phyloP scores from a whole-genome alignment of 1,284 basidiomycete genomes.

The Termitomyces sp. region DNA sequence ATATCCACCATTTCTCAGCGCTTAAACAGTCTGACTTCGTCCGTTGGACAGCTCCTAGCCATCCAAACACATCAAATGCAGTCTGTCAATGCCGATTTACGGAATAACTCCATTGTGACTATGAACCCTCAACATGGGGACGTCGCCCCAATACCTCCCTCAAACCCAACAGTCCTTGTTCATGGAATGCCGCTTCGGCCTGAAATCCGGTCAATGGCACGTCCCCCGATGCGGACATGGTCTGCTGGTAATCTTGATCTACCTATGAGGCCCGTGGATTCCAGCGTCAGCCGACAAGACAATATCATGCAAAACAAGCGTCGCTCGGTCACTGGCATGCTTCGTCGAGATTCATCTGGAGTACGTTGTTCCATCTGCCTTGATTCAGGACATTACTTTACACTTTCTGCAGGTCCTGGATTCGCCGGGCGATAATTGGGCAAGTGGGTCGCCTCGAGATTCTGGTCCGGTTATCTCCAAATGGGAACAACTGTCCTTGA shows the following conservation, averaged over 20 bases:
- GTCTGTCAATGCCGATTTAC: slow-evolving; percentile 33
- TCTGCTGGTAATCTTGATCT: slow-evolving; percentile 73
- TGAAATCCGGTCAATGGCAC: slow-evolving; percentile 52
- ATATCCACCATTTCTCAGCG: slow-evolving; percentile 75
- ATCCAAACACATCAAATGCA: slow-evolving; percentile 68
- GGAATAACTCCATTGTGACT: slow-evolving; percentile 41
- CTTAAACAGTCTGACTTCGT: slow-evolving; percentile 75
- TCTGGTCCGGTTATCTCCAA: slow-evolving; percentile 86
- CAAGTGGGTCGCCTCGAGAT: slow-evolving; percentile 56
- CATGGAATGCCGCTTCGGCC: slow-evolving; percentile 58
- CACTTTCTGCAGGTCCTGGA: slow-evolving; percentile 40
- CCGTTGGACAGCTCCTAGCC: slow-evolving; percentile 80
- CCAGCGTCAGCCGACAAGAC: slow-evolving; percentile 34
- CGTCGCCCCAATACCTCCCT: slow-evolving; percentile 39
- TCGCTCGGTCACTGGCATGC: slow-evolving; percentile 61
- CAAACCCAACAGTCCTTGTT: slow-evolving; percentile 40
- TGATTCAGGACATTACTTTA: slow-evolving; percentile 11
- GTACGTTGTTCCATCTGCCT: slow-evolving; percentile 39
- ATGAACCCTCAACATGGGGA: slow-evolving; percentile 46
- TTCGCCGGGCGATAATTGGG: slow-evolving; percentile 48
- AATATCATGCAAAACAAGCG: slow-evolving; percentile 59
- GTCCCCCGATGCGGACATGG: slow-evolving; percentile 75
- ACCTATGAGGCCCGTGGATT: slow-evolving; percentile 50
- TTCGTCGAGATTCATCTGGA: slow-evolving; percentile 70
- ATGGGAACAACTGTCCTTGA: slow-evolving; percentile 91